Percentiles rank a stretch among this genome's conserved stretches.
Evolutionary conservation across 352 stramenopile species (phyloP).

Genomic region (Phytophthora cactorum): DNA sequence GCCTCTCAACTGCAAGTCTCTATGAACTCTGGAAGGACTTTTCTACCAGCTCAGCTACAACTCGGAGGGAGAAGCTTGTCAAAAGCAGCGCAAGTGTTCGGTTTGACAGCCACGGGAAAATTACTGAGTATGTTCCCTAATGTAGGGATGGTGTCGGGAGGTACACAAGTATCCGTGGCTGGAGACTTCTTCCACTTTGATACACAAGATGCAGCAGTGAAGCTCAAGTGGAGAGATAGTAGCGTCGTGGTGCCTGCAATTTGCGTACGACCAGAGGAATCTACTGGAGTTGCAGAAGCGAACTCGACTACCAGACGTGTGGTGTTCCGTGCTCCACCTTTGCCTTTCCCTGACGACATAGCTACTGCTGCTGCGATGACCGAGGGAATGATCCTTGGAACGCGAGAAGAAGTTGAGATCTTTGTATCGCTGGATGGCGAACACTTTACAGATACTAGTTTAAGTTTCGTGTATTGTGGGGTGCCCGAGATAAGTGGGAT

Average conservation of each 20-base stretch:
- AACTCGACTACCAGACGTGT: constrained; percentile 42
- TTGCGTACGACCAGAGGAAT: constrained; percentile 31
- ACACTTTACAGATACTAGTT: constrained; percentile 45
- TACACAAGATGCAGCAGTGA: constrained; percentile 54
- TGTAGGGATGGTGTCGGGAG: constrained; percentile 44
- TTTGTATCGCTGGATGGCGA: constrained; percentile 59
- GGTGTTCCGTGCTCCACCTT: constrained; percentile 45
- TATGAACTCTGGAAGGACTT: constrained; percentile 53
- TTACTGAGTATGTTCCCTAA: constrained; percentile 48
- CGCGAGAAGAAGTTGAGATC: constrained; percentile 52
- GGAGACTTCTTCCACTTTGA: constrained; percentile 68
- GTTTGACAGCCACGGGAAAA: constrained; percentile 33
- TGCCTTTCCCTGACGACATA: constrained; percentile 44
- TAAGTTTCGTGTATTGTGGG: constrained; percentile 31
- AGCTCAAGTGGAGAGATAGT: constrained; percentile 53
- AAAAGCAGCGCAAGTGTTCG: constrained; percentile 31
- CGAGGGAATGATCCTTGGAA: constrained; percentile 36
- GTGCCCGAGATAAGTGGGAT: constrained; percentile 21
- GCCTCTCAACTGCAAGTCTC: constrained; percentile 46
- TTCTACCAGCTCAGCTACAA: constrained; percentile 29
- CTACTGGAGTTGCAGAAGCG: not conserved
- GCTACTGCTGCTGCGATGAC: constrained; percentile 26
- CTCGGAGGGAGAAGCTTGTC: constrained; percentile 12
- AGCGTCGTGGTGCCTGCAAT: constrained; percentile 36
- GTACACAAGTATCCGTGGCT: constrained; percentile 55